A percentile compares a stretch with the other conserved stretches of the same genome.
Evolutionary conservation across 2,329 filamentous ascomycete genomes (phyloP).

Genomic region (Colletotrichum destructivum): DNA sequence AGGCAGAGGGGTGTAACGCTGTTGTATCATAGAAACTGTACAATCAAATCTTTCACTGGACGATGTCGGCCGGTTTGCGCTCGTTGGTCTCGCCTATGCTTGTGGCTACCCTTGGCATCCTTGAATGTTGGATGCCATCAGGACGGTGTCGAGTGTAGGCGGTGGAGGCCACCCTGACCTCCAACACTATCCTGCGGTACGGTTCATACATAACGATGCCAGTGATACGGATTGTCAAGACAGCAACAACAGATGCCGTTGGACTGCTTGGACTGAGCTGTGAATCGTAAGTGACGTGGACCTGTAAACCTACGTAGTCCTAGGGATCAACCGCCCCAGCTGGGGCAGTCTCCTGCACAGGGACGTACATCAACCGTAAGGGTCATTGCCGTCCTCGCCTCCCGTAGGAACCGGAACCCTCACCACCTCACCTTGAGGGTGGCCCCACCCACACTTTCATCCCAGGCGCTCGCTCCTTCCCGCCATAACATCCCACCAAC

Average conservation of each 20-base stretch:
- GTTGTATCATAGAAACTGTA: slow-evolving; percentile 58
- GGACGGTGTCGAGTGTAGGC: not conserved
- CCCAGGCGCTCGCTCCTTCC: not conserved
- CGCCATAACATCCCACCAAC: not conserved
- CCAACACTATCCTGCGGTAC: not conserved
- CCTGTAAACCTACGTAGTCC: too few species aligned
- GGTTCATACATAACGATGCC: too few species aligned
- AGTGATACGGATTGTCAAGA: too few species aligned
- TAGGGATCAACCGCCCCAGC: too few species aligned
- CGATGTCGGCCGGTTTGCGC: too few species aligned
- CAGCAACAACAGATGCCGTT: too few species aligned
- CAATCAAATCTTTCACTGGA: slow-evolving; percentile 40
- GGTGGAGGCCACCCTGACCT: not conserved
- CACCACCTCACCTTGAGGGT: not conserved
- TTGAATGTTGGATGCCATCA: not conserved
- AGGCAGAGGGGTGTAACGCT: slow-evolving; percentile 35
- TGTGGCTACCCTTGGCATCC: too few species aligned
- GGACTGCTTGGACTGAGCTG: too few species aligned
- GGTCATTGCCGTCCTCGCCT: not conserved
- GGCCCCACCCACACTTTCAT: slow-evolving; percentile 17
- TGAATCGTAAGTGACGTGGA: too few species aligned
- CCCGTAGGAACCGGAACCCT: too few species aligned
- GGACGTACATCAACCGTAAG: not conserved
- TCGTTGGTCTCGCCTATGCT: not conserved
- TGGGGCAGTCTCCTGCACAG: too few species aligned